These are phyloP conservation scores for Apophysomyces ossiformis DNA, from an alignment of 371 early-diverging fungal species.

Conservation along the genomic window DNA sequence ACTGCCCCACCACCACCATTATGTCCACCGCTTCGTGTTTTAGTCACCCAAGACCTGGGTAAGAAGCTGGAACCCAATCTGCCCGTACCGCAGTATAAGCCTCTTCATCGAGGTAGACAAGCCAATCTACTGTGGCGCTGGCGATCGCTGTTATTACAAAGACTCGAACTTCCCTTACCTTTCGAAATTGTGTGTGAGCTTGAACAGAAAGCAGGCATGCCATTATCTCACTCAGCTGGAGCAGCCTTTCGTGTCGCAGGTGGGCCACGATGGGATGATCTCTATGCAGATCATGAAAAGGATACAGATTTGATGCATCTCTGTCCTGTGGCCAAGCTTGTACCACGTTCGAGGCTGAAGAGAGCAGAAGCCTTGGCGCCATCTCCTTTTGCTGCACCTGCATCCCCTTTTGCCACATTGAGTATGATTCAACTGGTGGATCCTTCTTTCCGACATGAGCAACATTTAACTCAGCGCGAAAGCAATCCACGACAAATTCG, in stretches of 20 bases:
- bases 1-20: constrained; percentile 51
- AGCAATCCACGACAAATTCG: constrained; percentile 21
- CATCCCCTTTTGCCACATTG: constrained; percentile 24
- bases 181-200: constrained; percentile 45
- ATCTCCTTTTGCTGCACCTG: constrained; percentile 13
- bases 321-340: constrained; percentile 14
- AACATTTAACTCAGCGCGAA: neutral
- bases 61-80: constrained; percentile 38
- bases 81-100: constrained; percentile 44
- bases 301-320: constrained; percentile 28
- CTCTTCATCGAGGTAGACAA: constrained; percentile 45
- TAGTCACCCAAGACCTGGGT: constrained; percentile 22
- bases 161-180: constrained; percentile 37
- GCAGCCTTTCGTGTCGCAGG: constrained; percentile 18
- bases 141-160: constrained; percentile 35
- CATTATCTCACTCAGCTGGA: constrained; percentile 16
- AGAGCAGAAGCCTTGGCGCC: constrained; percentile 16
- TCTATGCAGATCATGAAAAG: constrained; percentile 23
- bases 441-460: constrained; percentile 13
- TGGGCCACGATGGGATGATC: constrained; percentile 38
- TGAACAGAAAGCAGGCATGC: constrained; percentile 38
- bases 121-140: constrained; percentile 51
- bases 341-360: constrained; percentile 9
- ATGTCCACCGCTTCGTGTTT: constrained; percentile 29
- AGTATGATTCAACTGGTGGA: constrained; percentile 21